These are phyloP conservation scores for Erigeron canadensis DNA, from an alignment of 129 eudicot species.

Conservation along the genomic window DNA sequence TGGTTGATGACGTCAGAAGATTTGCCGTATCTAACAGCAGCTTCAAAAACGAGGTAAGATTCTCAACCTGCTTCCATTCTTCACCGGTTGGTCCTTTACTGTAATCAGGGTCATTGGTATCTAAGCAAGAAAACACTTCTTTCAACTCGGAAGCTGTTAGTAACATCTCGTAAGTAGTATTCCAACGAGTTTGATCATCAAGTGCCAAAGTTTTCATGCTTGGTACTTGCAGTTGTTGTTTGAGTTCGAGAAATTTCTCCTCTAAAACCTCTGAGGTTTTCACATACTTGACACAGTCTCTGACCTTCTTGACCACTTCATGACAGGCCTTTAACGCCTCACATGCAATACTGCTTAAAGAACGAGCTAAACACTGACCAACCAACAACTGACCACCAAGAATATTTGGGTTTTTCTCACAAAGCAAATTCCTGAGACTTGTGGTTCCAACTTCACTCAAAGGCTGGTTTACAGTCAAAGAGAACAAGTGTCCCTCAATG, in stretches of 20 bases:
- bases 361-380: slow-evolving; percentile 73
- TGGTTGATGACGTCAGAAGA: slow-evolving; percentile 43
- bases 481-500: slow-evolving; percentile 35
- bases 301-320: slow-evolving; percentile 60
- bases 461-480: slow-evolving; percentile 37
- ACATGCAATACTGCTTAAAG: slow-evolving; percentile 66
- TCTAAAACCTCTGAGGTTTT: slow-evolving; percentile 80
- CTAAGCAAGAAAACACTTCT: slow-evolving; percentile 89
- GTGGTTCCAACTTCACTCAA: slow-evolving; percentile 54
- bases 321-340: slow-evolving; percentile 50
- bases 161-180: slow-evolving; percentile 88
- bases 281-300: slow-evolving; percentile 89
- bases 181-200: slow-evolving; percentile 79
- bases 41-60: slow-evolving; percentile 55
- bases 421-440: slow-evolving; percentile 69
- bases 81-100: slow-evolving; percentile 68
- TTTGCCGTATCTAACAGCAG: slow-evolving; percentile 75
- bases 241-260: slow-evolving; percentile 77
- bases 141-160: slow-evolving; percentile 77
- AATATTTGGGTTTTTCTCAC: slow-evolving; percentile 63
- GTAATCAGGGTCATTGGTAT: slow-evolving; percentile 71
- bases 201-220: slow-evolving; percentile 64
- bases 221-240: slow-evolving; percentile 85
- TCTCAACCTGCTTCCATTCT: slow-evolving; percentile 75
- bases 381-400: slow-evolving; percentile 78